Conservation (phyloP, 1,284 basidiomycete genomes). For the Trichosporon sp. region DNA sequence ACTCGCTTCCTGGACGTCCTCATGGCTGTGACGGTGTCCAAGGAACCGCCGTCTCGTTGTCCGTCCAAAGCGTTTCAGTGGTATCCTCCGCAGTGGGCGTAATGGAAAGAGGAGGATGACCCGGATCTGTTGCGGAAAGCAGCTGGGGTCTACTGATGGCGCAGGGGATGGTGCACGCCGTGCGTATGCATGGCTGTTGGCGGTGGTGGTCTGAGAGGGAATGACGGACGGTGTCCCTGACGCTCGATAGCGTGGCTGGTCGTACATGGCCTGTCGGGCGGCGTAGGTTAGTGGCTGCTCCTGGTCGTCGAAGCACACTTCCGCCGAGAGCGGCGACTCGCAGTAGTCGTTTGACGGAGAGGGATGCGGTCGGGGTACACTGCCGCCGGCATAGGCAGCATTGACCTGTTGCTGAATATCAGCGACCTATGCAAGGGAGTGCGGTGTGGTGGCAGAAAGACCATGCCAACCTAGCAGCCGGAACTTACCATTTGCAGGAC, state of each 20-base stretch:
- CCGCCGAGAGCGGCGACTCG: background rate
- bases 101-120: background rate
- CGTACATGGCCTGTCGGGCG: background rate
- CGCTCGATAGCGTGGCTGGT: background rate
- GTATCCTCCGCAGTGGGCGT: background rate
- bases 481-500: background rate
- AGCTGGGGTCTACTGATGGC: background rate
- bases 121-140: background rate
- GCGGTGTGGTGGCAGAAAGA: too few species aligned
- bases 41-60: background rate
- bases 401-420: background rate
- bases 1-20: background rate
- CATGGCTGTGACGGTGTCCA: background rate
- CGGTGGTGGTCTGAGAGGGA: background rate
- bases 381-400: background rate
- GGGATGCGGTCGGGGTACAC: background rate
- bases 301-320: background rate
- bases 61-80: background rate
- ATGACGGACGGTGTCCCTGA: background rate
- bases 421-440: background rate
- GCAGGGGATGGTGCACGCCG: background rate
- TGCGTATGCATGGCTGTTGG: background rate
- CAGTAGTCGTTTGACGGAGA: background rate
- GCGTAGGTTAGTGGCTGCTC: background rate
- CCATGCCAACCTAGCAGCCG: too few species aligned